A percentile compares a stretch with the other conserved stretches of the same genome.
Conservation (phyloP, 768 basidiomycete genomes). For the Rhizopogon sp. region DNA sequence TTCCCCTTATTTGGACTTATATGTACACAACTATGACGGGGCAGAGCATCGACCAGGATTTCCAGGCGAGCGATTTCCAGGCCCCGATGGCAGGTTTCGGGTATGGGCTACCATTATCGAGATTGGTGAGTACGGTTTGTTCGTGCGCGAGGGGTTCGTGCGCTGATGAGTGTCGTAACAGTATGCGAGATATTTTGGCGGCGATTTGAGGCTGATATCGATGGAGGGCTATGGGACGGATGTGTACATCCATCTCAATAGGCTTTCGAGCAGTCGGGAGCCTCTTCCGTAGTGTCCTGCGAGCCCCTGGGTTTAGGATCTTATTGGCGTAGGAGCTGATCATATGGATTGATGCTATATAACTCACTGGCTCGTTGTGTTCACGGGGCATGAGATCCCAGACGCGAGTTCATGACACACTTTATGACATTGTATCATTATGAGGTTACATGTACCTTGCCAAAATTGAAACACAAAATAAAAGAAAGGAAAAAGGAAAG, state of each 20-base stretch:
- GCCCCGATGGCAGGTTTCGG: conserved; percentile 98
- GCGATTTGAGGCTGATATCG: conserved; percentile 87
- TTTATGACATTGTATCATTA: neutral
- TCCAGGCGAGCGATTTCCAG: conserved; percentile 85
- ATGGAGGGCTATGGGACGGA: conserved; percentile 99
- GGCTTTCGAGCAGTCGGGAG: conserved; percentile 77
- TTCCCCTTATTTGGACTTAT: conserved; percentile 97
- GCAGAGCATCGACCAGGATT: conserved; percentile 69
- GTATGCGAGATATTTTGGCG: conserved; percentile 95
- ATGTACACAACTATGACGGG: conserved; percentile 89
- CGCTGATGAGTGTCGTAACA: conserved; percentile 21
- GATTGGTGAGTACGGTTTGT: conserved; percentile 56
- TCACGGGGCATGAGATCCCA: neutral
- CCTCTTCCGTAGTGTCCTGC: conserved; percentile 49
- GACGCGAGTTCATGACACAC: neutral
- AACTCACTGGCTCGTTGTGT: neutral
- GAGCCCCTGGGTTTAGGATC: neutral
- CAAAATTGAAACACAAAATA: neutral
- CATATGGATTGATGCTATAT: neutral
- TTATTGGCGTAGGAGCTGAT: neutral
- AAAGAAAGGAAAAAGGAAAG: neutral
- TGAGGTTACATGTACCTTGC: neutral
- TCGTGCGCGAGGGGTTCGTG: neutral
- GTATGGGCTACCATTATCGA: conserved; percentile 88
- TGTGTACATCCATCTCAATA: conserved; percentile 88